phyloP scores from a whole-genome alignment of 768 basidiomycete species.

The Leccinum barrowsii region DNA sequence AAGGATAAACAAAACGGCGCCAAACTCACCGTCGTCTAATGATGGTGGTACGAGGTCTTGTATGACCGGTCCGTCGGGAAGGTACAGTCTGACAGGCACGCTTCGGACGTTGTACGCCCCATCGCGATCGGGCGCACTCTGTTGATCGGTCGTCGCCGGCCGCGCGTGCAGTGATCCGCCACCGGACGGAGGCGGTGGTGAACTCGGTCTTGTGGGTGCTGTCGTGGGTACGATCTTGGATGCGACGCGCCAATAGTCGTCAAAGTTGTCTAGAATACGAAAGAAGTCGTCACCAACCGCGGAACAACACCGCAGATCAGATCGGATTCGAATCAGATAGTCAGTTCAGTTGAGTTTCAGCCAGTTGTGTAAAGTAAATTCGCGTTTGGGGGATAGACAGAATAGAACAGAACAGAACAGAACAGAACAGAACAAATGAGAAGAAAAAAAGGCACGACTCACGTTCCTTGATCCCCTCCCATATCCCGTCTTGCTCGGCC shows the following conservation, averaged over 20 bases:
- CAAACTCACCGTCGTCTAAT: constrained; percentile 64
- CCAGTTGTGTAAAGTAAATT: too few species aligned
- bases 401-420: too few species aligned
- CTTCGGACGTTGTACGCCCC: constrained; percentile 85
- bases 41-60: constrained; percentile 87
- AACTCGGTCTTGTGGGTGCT: constrained; percentile 54
- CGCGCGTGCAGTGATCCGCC: constrained; percentile 62
- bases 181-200: constrained; percentile 44
- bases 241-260: constrained; percentile 91
- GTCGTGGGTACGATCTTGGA: constrained; percentile 89
- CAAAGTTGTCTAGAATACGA: constrained; percentile 77
- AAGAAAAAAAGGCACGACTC: constrained; percentile 33
- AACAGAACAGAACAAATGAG: constrained; percentile 35
- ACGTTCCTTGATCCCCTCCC: constrained; percentile 97
- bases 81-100: constrained; percentile 84
- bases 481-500: constrained; percentile 91
- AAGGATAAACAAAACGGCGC: background rate
- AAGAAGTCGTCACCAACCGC: constrained; percentile 8
- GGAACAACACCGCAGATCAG: background rate
- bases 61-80: constrained; percentile 86
- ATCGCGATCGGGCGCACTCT: constrained; percentile 59
- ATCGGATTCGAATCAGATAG: background rate
- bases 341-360: background rate
- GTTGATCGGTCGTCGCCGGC: constrained; percentile 61
- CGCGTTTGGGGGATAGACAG: too few species aligned